Percentiles rank a stretch among this genome's conserved stretches.
Evolutionary conservation across 2,329 filamentous ascomycete species (phyloP).

Genomic region (Lanzia echinophila): DNA sequence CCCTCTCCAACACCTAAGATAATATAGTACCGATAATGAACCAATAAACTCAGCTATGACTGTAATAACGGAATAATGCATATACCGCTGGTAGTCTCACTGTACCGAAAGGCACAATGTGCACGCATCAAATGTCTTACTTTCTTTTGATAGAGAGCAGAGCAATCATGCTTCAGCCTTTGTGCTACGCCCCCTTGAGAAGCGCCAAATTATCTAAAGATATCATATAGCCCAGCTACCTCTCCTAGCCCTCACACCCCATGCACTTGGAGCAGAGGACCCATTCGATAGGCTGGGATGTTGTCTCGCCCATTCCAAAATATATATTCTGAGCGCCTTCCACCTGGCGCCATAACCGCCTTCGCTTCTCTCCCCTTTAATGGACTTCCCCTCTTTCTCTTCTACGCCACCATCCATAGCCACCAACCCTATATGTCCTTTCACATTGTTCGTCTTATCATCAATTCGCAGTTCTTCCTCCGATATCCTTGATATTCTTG

Average conservation of each 20-base stretch:
- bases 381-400: conserved; percentile 29
- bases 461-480: conserved; percentile 64
- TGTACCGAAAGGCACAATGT: too few species aligned
- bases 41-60: too few species aligned
- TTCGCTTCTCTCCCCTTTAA: conserved; percentile 31
- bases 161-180: too few species aligned
- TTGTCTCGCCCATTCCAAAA: conserved; percentile 83
- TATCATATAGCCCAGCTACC: conserved; percentile 70
- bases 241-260: conserved; percentile 60
- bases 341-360: conserved; percentile 58
- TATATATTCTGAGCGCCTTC: conserved; percentile 76
- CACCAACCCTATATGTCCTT: conserved; percentile 65
- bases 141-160: too few species aligned
- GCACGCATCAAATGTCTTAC: too few species aligned
- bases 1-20: too few species aligned
- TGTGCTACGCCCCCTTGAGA: not conserved
- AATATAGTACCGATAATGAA: too few species aligned
- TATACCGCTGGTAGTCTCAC: too few species aligned
- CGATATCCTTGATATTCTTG: conserved; percentile 67
- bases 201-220: not conserved
- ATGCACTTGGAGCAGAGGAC: conserved; percentile 49
- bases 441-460: conserved; percentile 58
- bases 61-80: too few species aligned
- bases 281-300: conserved; percentile 63
- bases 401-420: conserved; percentile 31